Evolutionary conservation across 345 rosid genomes (phyloP).

Genomic region (Mercurialis annua): DNA sequence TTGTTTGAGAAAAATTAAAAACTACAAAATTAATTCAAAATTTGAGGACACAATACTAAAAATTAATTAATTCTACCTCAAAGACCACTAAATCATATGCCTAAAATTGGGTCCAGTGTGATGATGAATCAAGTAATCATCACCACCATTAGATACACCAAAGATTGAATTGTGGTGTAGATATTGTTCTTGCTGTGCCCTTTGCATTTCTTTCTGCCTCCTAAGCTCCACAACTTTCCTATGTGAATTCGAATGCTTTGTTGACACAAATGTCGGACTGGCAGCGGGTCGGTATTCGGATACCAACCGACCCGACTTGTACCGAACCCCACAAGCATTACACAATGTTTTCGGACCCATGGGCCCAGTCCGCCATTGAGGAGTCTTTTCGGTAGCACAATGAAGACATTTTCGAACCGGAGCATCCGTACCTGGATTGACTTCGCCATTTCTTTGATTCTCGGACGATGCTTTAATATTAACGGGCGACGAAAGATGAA

Average conservation of each 20-base stretch:
- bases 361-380: conserved; percentile 81
- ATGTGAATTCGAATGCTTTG: conserved; percentile 74
- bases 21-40: conserved; percentile 14
- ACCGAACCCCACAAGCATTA: conserved; percentile 78
- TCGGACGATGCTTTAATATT: conserved; percentile 13
- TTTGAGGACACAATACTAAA: conserved; percentile 1
- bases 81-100: conserved; percentile 41
- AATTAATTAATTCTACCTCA: background rate
- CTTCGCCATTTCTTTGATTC: conserved; percentile 22
- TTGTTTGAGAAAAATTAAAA: background rate
- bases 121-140: conserved; percentile 47
- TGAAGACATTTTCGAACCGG: conserved; percentile 51
- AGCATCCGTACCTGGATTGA: conserved; percentile 12
- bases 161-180: conserved; percentile 44
- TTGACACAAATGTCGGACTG: conserved; percentile 59
- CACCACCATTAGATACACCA: conserved; percentile 45
- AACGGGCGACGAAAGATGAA: conserved; percentile 36
- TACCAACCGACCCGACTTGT: conserved; percentile 70
- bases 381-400: conserved; percentile 67
- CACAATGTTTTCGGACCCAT: conserved; percentile 73
- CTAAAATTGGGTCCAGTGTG: conserved; percentile 38
- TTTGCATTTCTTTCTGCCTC: conserved; percentile 53
- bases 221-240: conserved; percentile 76
- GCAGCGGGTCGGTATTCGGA: conserved; percentile 78
- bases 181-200: conserved; percentile 42